Evolutionary conservation across 2,329 filamentous ascomycete genomes (phyloP).

Genomic region (Aspergillus sclerotialis): DNA sequence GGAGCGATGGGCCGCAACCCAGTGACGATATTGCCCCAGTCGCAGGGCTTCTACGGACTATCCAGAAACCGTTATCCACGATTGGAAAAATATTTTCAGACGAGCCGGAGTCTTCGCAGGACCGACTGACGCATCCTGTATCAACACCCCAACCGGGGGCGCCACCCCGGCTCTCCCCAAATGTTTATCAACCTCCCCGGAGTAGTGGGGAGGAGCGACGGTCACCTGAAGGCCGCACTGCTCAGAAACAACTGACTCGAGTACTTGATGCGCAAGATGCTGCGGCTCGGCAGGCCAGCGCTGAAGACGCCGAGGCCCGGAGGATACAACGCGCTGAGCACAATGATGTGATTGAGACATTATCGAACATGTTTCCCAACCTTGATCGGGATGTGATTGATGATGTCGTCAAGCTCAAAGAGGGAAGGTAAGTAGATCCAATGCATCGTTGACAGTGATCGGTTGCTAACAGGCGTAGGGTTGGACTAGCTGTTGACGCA

Average conservation of each 20-base stretch:
- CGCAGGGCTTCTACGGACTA: conserved; percentile 75
- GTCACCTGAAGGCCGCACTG: conserved; percentile 18
- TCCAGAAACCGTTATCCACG: conserved; percentile 81
- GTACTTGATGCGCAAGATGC: conserved; percentile 72
- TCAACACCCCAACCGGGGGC: conserved; percentile 42
- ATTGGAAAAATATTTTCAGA: conserved; percentile 94
- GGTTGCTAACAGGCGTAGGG: neutral
- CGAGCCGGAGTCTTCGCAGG: conserved; percentile 39
- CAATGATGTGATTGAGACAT: conserved; percentile 82
- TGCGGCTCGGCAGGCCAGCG: conserved; percentile 82
- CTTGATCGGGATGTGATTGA: conserved; percentile 91
- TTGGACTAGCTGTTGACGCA: conserved; percentile 78
- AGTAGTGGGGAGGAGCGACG: conserved; percentile 29
- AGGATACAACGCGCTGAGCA: conserved; percentile 79
- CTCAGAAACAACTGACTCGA: conserved; percentile 25
- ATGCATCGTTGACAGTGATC: neutral
- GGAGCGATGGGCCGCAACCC: conserved; percentile 27
- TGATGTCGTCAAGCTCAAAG: conserved; percentile 92
- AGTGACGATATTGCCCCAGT: conserved; percentile 69
- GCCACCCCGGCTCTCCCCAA: conserved; percentile 45
- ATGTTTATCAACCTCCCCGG: conserved; percentile 37
- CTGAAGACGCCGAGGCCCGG: conserved; percentile 80
- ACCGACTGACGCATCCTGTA: conserved; percentile 25
- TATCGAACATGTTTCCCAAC: conserved; percentile 95
- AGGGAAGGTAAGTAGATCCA: conserved; percentile 65